Percentiles rank a stretch among this genome's conserved stretches.
phyloP scores from a whole-genome alignment of 495 filamentous ascomycete genomes.

The Aspergillus biplanus region DNA sequence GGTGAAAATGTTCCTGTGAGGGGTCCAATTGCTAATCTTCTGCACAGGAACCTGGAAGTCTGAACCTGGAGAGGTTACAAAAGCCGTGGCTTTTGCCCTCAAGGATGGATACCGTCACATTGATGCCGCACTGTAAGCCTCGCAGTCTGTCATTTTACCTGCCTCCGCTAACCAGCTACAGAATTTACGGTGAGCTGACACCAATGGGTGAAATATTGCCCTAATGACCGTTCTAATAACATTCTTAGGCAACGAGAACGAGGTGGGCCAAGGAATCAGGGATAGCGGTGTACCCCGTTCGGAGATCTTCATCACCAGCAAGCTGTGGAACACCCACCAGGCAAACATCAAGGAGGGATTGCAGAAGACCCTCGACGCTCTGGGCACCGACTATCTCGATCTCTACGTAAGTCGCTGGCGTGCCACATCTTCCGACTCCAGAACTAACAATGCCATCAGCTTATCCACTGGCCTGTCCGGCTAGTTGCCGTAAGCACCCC shows the following conservation, averaged over 20 bases:
- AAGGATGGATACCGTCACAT: constrained; percentile 13
- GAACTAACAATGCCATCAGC: not conserved
- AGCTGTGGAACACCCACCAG: constrained; percentile 16
- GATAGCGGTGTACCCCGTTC: constrained; percentile 55
- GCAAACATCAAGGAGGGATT: constrained; percentile 3
- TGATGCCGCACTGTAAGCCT: constrained; percentile 7
- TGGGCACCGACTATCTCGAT: constrained; percentile 7
- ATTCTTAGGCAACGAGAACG: constrained; percentile 62
- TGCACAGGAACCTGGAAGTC: constrained; percentile 9
- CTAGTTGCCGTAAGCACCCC: constrained; percentile 1
- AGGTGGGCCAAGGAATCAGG: constrained; percentile 69
- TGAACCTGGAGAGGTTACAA: constrained; percentile 3
- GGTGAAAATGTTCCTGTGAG: not conserved
- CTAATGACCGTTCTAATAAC: not conserved
- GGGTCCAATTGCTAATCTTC: not conserved
- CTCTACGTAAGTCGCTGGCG: constrained; percentile 4
- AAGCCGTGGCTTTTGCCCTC: constrained; percentile 1
- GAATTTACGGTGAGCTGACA: not conserved
- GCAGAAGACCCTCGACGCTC: constrained; percentile 1
- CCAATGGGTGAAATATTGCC: not conserved
- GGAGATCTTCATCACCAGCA: constrained; percentile 57
- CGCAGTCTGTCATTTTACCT: not conserved
- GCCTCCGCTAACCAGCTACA: not conserved
- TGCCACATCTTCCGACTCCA: not conserved
- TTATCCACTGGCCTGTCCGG: constrained; percentile 11